Conservation (phyloP, 2,329 filamentous ascomycete species). For the Fusarium clavum region DNA sequence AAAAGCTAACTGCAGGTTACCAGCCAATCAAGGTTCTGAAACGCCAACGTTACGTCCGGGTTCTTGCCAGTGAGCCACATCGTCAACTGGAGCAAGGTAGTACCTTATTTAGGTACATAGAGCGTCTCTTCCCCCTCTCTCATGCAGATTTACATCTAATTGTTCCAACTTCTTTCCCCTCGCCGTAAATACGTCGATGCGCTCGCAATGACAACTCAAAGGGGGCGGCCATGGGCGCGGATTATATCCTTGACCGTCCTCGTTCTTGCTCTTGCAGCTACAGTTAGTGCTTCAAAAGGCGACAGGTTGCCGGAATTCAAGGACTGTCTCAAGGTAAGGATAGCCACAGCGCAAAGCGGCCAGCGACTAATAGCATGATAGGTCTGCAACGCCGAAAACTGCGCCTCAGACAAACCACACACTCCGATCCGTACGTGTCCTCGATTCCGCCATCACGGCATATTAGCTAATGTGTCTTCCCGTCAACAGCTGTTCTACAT, state of each 20-base stretch:
- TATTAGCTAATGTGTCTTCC: slow-evolving; percentile 34
- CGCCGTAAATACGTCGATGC: slow-evolving; percentile 46
- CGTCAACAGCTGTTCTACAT: slow-evolving; percentile 76
- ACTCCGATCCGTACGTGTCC: slow-evolving; percentile 75
- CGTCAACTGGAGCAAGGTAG: slow-evolving; percentile 25
- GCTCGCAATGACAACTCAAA: slow-evolving; percentile 48
- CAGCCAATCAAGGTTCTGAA: slow-evolving; percentile 38
- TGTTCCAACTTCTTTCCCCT: slow-evolving; percentile 5
- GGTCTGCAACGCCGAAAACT: slow-evolving; percentile 87
- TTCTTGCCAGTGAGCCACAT: slow-evolving; percentile 38
- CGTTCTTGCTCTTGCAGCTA: slow-evolving; percentile 55
- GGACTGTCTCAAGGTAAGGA: slow-evolving; percentile 82
- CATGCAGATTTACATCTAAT: slow-evolving; percentile 15
- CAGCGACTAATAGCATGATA: slow-evolving; percentile 53
- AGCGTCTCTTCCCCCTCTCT: slow-evolving; percentile 14
- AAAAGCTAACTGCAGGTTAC: slow-evolving; percentile 5
- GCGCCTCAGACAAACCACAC: slow-evolving; percentile 68
- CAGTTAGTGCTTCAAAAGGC: slow-evolving; percentile 78
- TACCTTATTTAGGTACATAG: not conserved
- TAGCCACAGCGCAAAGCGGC: not conserved
- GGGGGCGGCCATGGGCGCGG: slow-evolving; percentile 50
- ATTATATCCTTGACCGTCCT: slow-evolving; percentile 52
- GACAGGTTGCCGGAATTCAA: slow-evolving; percentile 89
- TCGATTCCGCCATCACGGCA: slow-evolving; percentile 18
- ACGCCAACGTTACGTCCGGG: slow-evolving; percentile 24